Evolutionary conservation across 2,329 filamentous ascomycete species (phyloP).

Genomic region (Chaetomium globosum): DNA sequence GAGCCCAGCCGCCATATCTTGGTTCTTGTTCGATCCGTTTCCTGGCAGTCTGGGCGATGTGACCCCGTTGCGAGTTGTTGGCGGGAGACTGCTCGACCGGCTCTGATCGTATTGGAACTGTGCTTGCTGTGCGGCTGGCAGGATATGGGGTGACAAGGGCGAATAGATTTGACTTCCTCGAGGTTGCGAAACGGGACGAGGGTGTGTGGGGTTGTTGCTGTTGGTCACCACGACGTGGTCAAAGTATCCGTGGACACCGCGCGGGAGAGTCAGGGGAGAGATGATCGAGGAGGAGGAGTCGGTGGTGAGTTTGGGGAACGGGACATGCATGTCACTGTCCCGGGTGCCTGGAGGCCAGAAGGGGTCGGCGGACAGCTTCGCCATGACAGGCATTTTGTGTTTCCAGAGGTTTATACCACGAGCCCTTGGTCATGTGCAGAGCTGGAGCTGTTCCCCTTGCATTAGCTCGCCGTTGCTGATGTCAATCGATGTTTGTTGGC

Average conservation of each 20-base stretch:
- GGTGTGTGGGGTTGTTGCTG: constrained; percentile 20
- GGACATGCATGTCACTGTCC: constrained; percentile 41
- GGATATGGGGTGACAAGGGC: constrained; percentile 35
- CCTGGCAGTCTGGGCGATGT: neutral
- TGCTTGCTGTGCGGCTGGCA: constrained; percentile 28
- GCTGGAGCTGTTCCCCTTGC: neutral
- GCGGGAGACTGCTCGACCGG: constrained; percentile 42
- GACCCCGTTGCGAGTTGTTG: constrained; percentile 25
- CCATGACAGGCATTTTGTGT: constrained; percentile 41
- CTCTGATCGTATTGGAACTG: constrained; percentile 37
- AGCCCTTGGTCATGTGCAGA: neutral
- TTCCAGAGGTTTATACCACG: neutral
- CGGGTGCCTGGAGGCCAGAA: constrained; percentile 48
- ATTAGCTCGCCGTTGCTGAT: neutral
- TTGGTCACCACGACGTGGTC: constrained; percentile 38
- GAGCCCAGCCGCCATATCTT: constrained; percentile 1
- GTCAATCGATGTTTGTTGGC: constrained; percentile 6
- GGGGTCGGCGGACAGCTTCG: constrained; percentile 48
- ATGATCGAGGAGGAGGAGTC: constrained; percentile 44
- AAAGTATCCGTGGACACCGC: constrained; percentile 45
- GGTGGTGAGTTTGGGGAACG: constrained; percentile 37
- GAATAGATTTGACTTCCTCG: constrained; percentile 31
- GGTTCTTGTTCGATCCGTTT: neutral
- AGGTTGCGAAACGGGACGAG: constrained; percentile 32
- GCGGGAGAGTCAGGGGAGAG: constrained; percentile 47